Evolutionary conservation across 768 basidiomycete genomes (phyloP).

Genomic region (Fibroporia radiculosa): DNA sequence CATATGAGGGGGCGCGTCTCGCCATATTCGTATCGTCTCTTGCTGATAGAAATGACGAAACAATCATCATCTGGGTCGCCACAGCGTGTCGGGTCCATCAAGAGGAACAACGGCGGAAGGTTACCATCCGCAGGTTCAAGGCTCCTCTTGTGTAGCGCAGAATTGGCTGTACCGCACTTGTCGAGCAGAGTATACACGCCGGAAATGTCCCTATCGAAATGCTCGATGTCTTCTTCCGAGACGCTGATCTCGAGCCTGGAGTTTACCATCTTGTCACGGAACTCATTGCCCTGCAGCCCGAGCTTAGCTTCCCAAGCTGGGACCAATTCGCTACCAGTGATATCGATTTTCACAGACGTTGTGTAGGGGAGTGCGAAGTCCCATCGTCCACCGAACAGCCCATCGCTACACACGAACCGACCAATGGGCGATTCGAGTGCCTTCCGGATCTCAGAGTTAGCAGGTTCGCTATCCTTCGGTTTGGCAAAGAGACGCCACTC

Average conservation of each 20-base stretch:
- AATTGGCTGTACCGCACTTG: constrained; percentile 85
- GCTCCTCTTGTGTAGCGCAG: constrained; percentile 67
- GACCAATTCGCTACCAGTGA: constrained; percentile 62
- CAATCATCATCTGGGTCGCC: constrained; percentile 70
- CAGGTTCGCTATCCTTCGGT: constrained; percentile 59
- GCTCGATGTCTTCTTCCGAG: constrained; percentile 32
- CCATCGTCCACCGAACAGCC: constrained; percentile 68
- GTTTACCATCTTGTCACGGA: constrained; percentile 61
- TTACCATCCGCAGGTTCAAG: constrained; percentile 32
- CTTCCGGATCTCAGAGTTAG: constrained; percentile 72
- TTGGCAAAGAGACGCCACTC: constrained; percentile 85
- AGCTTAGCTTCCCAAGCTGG: constrained; percentile 83
- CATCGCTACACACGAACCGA: constrained; percentile 49
- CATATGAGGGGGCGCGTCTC: constrained; percentile 74
- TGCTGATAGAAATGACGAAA: constrained; percentile 81
- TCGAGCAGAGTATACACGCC: constrained; percentile 75
- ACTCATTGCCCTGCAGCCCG: constrained; percentile 59
- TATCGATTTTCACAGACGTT: constrained; percentile 47
- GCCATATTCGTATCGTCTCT: constrained; percentile 71
- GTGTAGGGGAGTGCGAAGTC: constrained; percentile 67
- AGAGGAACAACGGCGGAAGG: constrained; percentile 63
- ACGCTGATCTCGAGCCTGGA: constrained; percentile 60
- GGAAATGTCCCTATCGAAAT: constrained; percentile 74
- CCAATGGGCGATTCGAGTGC: constrained; percentile 68
- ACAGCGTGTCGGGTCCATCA: constrained; percentile 80